Conservation (phyloP, 495 filamentous ascomycete genomes). For the Lindgomyces ingoldianus region DNA sequence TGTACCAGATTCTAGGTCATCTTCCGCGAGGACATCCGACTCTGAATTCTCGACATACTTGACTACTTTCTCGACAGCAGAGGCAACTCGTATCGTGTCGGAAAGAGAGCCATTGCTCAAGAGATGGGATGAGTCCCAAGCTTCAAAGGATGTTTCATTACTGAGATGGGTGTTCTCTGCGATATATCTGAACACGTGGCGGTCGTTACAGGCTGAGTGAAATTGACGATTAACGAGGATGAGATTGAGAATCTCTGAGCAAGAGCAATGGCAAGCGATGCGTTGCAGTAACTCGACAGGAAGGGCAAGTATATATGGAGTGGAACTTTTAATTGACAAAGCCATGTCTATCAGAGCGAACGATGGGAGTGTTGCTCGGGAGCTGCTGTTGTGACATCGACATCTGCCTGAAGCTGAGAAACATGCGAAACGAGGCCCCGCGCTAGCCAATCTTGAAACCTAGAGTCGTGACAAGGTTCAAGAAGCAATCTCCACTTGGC, state of each 20-base stretch:
- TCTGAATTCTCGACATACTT: not conserved
- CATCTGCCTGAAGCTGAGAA: too few relatives aligned
- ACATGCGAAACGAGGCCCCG: too few relatives aligned
- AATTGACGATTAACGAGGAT: not conserved
- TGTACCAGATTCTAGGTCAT: not conserved
- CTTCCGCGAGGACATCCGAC: not conserved
- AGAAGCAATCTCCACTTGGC: too few relatives aligned
- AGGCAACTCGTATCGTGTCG: not conserved
- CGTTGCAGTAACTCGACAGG: slow-evolving; percentile 3
- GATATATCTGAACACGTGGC: slow-evolving; percentile 5
- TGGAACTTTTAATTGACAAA: not conserved
- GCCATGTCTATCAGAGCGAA: not conserved
- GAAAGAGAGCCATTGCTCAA: not conserved
- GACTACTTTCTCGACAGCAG: not conserved
- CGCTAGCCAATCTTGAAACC: too few relatives aligned
- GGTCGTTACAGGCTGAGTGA: slow-evolving; percentile 1
- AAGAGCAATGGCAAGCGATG: not conserved
- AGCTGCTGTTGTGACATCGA: not conserved
- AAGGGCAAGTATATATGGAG: not conserved
- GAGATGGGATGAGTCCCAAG: not conserved
- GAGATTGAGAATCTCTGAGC: not conserved
- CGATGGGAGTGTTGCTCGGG: not conserved
- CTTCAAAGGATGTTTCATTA: not conserved
- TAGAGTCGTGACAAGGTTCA: too few relatives aligned
- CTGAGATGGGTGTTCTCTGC: not conserved